Percentiles rank a stretch among this genome's conserved stretches.
These are phyloP conservation scores for Cyamopsis tetragonoloba DNA, from an alignment of 306 rosid species.

Conservation along the genomic window DNA sequence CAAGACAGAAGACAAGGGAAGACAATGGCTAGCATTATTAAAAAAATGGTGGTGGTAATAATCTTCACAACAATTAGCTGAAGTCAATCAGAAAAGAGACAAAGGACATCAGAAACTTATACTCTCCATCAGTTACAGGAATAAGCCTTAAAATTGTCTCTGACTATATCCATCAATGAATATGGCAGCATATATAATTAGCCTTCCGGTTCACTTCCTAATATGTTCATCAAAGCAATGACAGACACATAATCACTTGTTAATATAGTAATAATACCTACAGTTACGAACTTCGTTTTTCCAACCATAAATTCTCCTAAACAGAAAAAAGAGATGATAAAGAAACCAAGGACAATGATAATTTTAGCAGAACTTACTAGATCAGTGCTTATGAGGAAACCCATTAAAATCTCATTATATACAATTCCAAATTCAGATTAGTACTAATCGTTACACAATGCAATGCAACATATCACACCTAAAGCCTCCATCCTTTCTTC, in stretches of 20 bases:
- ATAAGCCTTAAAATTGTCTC: neutral
- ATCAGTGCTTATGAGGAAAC: neutral
- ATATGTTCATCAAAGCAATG: neutral
- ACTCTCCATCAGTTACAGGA: neutral
- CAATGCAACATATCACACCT: constrained; percentile 4
- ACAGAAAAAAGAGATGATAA: neutral
- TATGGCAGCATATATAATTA: neutral
- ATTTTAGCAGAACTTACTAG: neutral
- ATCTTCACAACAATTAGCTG: neutral
- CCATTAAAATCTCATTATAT: neutral
- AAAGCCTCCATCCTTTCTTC: neutral
- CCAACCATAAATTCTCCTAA: constrained; percentile 14
- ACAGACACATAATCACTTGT: neutral
- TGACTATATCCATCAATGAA: constrained; percentile 12
- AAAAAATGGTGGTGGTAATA: neutral
- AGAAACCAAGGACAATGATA: neutral
- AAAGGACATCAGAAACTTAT: neutral
- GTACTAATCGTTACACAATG: neutral
- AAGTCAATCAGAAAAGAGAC: neutral
- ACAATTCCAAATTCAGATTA: neutral
- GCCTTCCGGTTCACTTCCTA: neutral
- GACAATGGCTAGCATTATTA: neutral
- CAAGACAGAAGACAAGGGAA: neutral
- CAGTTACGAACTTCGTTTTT: neutral
- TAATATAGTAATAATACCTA: neutral